Percentiles rank a stretch among this genome's conserved stretches.
Evolutionary conservation across 2,329 filamentous ascomycete species (phyloP).

Genomic region (Cryphonectria japonica): DNA sequence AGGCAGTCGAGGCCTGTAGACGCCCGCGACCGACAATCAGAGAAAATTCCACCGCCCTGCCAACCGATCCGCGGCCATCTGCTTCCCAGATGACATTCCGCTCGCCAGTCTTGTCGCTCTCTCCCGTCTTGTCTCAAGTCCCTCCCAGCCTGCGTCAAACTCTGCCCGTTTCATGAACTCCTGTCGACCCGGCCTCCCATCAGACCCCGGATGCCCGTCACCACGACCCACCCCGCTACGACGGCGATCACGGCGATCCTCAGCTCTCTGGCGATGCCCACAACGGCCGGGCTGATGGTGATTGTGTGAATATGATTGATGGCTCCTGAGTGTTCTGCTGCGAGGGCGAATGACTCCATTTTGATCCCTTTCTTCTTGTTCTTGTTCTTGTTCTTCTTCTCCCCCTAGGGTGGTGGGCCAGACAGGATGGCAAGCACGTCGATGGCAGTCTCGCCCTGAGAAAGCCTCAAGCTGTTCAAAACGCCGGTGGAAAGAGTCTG

Average conservation of each 20-base stretch:
- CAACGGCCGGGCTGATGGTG: constrained; percentile 36
- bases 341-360: constrained; percentile 43
- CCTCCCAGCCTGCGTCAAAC: background rate
- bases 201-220: constrained; percentile 37
- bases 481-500: no score
- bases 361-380: background rate
- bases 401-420: background rate
- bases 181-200: background rate
- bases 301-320: constrained; percentile 41
- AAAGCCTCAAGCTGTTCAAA: background rate
- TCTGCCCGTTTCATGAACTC: background rate
- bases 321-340: constrained; percentile 40
- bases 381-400: background rate
- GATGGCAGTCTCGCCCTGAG: background rate
- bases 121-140: no score
- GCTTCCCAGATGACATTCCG: no score
- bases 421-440: background rate
- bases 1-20: background rate
- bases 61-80: background rate
- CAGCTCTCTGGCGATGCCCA: constrained; percentile 36
- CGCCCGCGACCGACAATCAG: background rate
- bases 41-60: background rate
- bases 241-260: constrained; percentile 22
- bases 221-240: constrained; percentile 37
- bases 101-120: background rate